Evolutionary conservation across 176 grass and related monocot genomes (phyloP), one percentile per base, ranked within the genome.

Genomic region (Phyllostachys edulis): DNA sequence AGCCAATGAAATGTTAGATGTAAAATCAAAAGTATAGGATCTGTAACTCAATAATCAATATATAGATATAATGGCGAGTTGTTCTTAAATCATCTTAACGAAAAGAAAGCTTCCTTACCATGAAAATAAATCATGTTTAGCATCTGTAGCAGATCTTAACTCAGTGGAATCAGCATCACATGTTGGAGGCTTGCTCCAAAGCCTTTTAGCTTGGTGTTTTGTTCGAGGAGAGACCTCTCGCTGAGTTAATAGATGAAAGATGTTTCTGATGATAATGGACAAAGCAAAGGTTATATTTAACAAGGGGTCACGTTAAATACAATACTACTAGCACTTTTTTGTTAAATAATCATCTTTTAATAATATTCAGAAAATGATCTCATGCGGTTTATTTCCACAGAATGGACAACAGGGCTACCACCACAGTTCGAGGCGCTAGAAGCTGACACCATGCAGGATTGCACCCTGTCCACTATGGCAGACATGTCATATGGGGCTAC

Each of bases 201-300:
- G 87, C 76, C 67, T 90, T 90, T 89, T 99, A 76, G 85, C 91
- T 80, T 91, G 85, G 60, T 90, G 86, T 54, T 96, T 99, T 76
- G 85, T 87, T 85, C 67, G 85, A 86, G 97, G 97, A 50, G 90
- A 94, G 36, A 96, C 82, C 79, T 99, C 97, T 71, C 97, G 91
- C 63, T 88, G 84, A 85, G 80, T 73, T 91, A 99, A 94, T 75
- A 99, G 64, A 89, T 84, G 90, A 84, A 84, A 89, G 69, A 99
- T 89, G 88, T 99, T 99, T 84, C 88, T 99, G 85, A 56, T 39
- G 39, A 84, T 61, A 62, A 67, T 44, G 14, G 14, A 73, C 21
- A 75, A 55, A 20, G 21, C 18, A 84, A 56, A 83, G 34, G 60
- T 79, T 83, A 83, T 32, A 83, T 79, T 74, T 23, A 86, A 68